Conservation (phyloP, 352 stramenopile genomes). For the Blastocystis sp. region DNA sequence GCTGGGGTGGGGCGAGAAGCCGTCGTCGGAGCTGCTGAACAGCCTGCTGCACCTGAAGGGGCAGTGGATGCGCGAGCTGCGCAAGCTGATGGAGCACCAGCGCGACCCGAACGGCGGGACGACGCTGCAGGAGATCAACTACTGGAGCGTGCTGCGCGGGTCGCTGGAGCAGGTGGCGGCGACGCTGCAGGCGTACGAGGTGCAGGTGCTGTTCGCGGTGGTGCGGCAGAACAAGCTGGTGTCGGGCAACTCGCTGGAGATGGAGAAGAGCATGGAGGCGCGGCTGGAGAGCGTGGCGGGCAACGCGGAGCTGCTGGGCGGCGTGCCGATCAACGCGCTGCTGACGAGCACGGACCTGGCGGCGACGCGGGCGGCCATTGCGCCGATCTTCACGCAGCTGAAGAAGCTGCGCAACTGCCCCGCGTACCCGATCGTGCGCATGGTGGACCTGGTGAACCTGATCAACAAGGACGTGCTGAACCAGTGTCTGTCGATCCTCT, state of each 20-base stretch:
- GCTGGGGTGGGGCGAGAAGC: conserved; percentile 71
- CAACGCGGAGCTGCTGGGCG: conserved; percentile 84
- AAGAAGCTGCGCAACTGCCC: conserved; percentile 85
- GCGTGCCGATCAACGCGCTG: conserved; percentile 87
- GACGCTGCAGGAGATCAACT: conserved; percentile 88
- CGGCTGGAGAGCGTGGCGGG: conserved; percentile 82
- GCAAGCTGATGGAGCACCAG: conserved; percentile 85
- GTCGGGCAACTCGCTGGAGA: conserved; percentile 84
- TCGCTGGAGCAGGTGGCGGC: conserved; percentile 81
- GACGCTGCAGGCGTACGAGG: conserved; percentile 78
- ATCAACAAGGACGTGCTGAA: conserved; percentile 69
- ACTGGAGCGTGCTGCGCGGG: conserved; percentile 86
- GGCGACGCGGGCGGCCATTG: conserved; percentile 41
- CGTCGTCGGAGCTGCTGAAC: conserved; percentile 71
- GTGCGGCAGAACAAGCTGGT: conserved; percentile 87
- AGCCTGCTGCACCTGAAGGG: conserved; percentile 73
- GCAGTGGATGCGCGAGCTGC: conserved; percentile 90
- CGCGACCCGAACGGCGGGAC: conserved; percentile 79
- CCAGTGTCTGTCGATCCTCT: conserved; percentile 65
- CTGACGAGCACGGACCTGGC: conserved; percentile 74
- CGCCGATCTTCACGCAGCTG: conserved; percentile 75
- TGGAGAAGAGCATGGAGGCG: conserved; percentile 82
- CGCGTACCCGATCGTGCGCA: conserved; percentile 76
- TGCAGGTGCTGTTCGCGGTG: conserved; percentile 84
- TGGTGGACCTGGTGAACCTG: conserved; percentile 62